Evolutionary conservation across 345 rosid species (phyloP), one percentile per base, ranked within the genome.

Genomic region (Microthlaspi erraticum): DNA sequence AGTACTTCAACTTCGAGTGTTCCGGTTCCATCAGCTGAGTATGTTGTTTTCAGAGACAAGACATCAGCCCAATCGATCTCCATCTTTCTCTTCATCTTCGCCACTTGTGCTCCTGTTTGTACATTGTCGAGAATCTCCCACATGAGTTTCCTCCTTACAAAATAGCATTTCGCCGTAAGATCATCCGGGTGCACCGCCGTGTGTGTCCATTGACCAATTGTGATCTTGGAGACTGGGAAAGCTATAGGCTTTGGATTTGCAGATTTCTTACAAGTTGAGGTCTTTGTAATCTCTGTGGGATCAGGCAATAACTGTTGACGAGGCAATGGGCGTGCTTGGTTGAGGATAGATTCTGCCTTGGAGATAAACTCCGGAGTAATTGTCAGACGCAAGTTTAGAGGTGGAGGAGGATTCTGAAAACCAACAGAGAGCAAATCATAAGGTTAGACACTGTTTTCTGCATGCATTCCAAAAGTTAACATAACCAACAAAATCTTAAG

Each of bases 171-270:
- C 26, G 26, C 26, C 26, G 26, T 23, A 23, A 23, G 26, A 23
- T 23, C 26, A 23, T 2, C 26, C 26, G 26, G 26, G 26, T 23
- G 3, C 1, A 23, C 26, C 26, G 26, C 26, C 26, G 3, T 4
- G 26, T 23, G 26, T 2, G 26, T 23, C 26, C 26, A 23, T 2
- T 2, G 26, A 23, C 26, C 26, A 23, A 23, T 23, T 23, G 26
- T 23, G 26, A 23, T 23, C 2, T 4, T 23, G 26, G 26, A 23
- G 26, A 23, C 26, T 23, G 26, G 26, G 26, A 23, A 23, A 38
- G 29, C 38, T 17, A 65, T 1, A 57, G 77, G 66, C 37, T 73
- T 73, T 38, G 0, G 7, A 29, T 56, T 73, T 10, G 43, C 64
- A 14, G 0, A 2, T n/a, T 0, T 49, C 5, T 0, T 20, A 10